Evolutionary conservation across 75 land plant genomes (phyloP).

Genomic region (Azolla pinnata): DNA sequence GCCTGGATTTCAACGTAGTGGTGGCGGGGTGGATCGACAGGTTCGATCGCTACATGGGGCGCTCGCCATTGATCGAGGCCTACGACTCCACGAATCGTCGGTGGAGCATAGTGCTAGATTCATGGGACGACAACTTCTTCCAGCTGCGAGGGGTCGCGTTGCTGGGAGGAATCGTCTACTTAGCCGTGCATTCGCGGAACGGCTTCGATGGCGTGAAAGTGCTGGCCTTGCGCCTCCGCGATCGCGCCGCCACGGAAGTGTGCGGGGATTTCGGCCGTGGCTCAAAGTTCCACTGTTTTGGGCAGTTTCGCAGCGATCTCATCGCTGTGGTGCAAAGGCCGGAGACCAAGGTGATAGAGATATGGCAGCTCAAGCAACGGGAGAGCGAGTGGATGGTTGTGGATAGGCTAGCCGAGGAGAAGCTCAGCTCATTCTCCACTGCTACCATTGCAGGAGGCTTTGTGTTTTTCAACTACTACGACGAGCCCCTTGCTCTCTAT

Average conservation of each 20-base stretch:
- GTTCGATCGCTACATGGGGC: background rate
- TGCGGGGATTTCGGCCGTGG: background rate
- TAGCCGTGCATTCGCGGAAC: conserved; percentile 1
- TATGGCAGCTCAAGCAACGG: conserved; percentile 7
- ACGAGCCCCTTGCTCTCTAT: conserved; percentile 6
- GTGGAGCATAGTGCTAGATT: background rate
- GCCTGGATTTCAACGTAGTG: conserved; percentile 24
- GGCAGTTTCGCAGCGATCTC: background rate
- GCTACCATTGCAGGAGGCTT: conserved; percentile 4
- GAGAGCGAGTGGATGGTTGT: background rate
- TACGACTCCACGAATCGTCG: background rate
- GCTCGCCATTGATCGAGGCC: conserved; percentile 1
- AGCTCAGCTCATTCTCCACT: conserved; percentile 1
- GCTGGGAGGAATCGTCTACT: background rate
- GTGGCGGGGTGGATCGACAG: conserved; percentile 17
- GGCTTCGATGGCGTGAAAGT: background rate
- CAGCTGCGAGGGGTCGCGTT: background rate
- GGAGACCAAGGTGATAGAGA: background rate
- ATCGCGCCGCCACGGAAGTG: background rate
- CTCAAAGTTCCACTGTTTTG: conserved; percentile 6
- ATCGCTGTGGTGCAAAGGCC: background rate
- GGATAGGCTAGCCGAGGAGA: conserved; percentile 3
- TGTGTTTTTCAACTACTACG: conserved; percentile 10
- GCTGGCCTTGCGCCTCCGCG: background rate
- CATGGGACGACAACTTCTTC: conserved; percentile 1